Evolutionary conservation across 2,329 filamentous ascomycete genomes (phyloP).

Genomic region (Sporothrix inflata): DNA sequence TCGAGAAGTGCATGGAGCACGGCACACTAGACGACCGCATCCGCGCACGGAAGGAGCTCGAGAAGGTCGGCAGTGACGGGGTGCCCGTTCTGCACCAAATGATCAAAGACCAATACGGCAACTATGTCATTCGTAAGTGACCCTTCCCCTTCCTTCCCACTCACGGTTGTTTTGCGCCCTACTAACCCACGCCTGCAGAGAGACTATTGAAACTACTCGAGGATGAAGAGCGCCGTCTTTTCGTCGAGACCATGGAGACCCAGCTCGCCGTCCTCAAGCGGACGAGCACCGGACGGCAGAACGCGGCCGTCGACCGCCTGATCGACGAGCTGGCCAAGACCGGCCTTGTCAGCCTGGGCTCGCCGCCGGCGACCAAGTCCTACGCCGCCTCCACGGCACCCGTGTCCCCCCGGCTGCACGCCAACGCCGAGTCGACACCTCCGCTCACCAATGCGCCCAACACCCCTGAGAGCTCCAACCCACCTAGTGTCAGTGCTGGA

Average conservation of each 20-base stretch:
- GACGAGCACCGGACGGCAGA: conserved; percentile 67
- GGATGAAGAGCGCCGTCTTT: conserved; percentile 59
- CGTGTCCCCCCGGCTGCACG: conserved; percentile 47
- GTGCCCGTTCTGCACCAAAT: conserved; percentile 72
- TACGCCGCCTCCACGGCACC: conserved; percentile 35
- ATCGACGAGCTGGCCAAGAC: conserved; percentile 42
- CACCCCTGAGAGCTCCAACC: conserved; percentile 67
- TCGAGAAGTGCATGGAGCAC: conserved; percentile 84
- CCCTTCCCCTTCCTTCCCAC: background rate
- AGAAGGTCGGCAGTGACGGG: conserved; percentile 63
- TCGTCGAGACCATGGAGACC: conserved; percentile 66
- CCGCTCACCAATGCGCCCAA: conserved; percentile 70
- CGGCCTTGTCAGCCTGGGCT: background rate
- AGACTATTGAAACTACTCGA: conserved; percentile 72
- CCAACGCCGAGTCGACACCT: conserved; percentile 62
- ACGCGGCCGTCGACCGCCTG: conserved; percentile 64
- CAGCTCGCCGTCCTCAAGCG: conserved; percentile 66
- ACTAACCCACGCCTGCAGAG: conserved; percentile 56
- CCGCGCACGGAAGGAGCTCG: conserved; percentile 68
- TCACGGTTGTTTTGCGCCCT: background rate
- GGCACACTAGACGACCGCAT: conserved; percentile 71
- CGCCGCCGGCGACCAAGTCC: conserved; percentile 22
- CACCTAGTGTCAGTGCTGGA: conserved; percentile 65
- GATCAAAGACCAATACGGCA: conserved; percentile 90
- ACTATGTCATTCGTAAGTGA: conserved; percentile 94